phyloP scores from a whole-genome alignment of 225 moss, liverwort and hornwort species.

The Pseudoscleropodium purum region DNA sequence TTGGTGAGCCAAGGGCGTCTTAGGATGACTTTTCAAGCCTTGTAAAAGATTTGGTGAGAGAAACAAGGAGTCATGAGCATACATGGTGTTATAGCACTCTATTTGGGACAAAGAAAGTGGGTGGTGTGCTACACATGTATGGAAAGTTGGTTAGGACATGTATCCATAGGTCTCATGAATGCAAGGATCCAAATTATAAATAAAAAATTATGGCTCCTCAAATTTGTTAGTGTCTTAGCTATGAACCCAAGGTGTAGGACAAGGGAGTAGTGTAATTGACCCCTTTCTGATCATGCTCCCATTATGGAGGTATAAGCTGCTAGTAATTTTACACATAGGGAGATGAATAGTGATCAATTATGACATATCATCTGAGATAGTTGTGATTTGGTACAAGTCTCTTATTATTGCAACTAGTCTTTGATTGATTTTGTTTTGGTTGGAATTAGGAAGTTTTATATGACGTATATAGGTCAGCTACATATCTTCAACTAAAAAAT shows the following conservation, averaged over 20 bases:
- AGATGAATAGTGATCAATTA: too few species aligned
- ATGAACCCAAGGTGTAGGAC: accelerated
- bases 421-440: too few species aligned
- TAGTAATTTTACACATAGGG: too few species aligned
- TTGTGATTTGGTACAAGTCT: too few species aligned
- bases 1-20: too few species aligned
- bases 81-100: accelerated
- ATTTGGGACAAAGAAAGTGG: accelerated
- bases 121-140: accelerated
- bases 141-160: accelerated
- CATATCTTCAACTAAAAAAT: too few species aligned
- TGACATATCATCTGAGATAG: too few species aligned
- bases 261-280: neutral
- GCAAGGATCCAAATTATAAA: accelerated
- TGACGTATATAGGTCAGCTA: too few species aligned
- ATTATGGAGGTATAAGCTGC: too few species aligned
- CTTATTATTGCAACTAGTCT: too few species aligned
- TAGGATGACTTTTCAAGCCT: neutral
- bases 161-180: accelerated
- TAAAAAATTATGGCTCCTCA: neutral
- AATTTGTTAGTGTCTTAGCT: accelerated
- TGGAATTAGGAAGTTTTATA: too few species aligned
- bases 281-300: too few species aligned
- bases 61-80: accelerated
- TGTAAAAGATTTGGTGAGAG: neutral